Conservation (phyloP, 2,329 filamentous ascomycete genomes). For the Claviceps purpurea region DNA sequence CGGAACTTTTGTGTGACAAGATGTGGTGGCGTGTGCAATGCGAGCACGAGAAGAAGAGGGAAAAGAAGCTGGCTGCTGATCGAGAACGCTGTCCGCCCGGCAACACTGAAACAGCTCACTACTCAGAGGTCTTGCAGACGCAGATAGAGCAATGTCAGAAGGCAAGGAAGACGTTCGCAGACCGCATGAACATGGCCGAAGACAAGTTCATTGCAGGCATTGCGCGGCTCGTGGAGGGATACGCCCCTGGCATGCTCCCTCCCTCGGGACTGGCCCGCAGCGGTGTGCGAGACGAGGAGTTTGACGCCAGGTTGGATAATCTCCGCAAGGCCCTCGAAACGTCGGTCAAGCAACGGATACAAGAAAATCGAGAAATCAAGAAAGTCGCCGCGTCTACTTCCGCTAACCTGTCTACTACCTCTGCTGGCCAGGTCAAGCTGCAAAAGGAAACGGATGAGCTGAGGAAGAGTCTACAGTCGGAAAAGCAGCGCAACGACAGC, state of each 20-base stretch:
- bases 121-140: slow-evolving; percentile 8
- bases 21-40: slow-evolving; percentile 9
- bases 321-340: neutral
- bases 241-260: neutral
- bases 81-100: slow-evolving; percentile 7
- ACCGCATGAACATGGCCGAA: slow-evolving; percentile 5
- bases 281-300: neutral
- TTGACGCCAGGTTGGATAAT: slow-evolving; percentile 1
- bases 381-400: neutral
- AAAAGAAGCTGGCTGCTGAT: slow-evolving; percentile 8
- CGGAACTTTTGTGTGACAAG: slow-evolving; percentile 13
- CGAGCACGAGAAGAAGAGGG: slow-evolving; percentile 9
- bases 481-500: slow-evolving; percentile 5
- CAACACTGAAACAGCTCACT: slow-evolving; percentile 12
- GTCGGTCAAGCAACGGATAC: neutral
- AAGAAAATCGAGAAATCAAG: neutral
- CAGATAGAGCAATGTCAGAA: slow-evolving; percentile 8
- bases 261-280: neutral
- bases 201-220: slow-evolving; percentile 1
- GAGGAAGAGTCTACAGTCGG: neutral
- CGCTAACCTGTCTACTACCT: neutral
- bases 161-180: slow-evolving; percentile 5
- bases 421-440: neutral
- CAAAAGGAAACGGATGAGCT: slow-evolving; percentile 2
- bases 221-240: slow-evolving; percentile 1